phyloP scores from a whole-genome alignment of 257 asterid species.

The Scutellaria baicalensis region DNA sequence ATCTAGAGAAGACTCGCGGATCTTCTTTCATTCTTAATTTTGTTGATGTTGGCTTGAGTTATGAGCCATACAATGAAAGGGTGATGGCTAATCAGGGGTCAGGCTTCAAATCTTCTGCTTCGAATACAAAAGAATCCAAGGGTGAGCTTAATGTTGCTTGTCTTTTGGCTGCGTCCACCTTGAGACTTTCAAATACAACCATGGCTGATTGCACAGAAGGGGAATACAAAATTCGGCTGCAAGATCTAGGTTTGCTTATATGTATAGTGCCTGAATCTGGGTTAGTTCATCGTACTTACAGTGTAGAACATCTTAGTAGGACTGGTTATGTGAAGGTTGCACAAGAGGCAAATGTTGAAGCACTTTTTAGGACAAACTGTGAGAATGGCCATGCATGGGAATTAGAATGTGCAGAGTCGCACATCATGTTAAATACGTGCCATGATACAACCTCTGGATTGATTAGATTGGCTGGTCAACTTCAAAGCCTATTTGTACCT shows the following conservation, averaged over 20 bases:
- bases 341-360: conserved; percentile 67
- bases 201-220: conserved; percentile 33
- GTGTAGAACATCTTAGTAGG: conserved; percentile 61
- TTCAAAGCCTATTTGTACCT: conserved; percentile 84
- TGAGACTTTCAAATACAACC: conserved; percentile 53
- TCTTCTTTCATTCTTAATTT: conserved; percentile 78
- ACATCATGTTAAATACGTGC: conserved; percentile 62
- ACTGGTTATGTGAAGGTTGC: conserved; percentile 88
- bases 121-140: conserved; percentile 21
- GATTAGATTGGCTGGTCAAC: conserved; percentile 65
- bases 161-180: conserved; percentile 80
- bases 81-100: conserved; percentile 16
- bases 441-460: conserved; percentile 74
- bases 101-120: conserved; percentile 22
- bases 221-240: conserved; percentile 57
- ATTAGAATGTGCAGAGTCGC: conserved; percentile 68
- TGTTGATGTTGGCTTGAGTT: conserved; percentile 80
- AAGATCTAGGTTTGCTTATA: conserved; percentile 83
- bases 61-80: conserved; percentile 59
- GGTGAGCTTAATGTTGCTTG: conserved; percentile 55
- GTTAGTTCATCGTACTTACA: conserved; percentile 31
- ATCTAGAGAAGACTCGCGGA: conserved; percentile 34
- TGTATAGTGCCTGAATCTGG: conserved; percentile 35
- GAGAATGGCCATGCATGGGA: conserved; percentile 66
- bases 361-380: conserved; percentile 52